phyloP scores from a whole-genome alignment of 163 green algal genomes.

The Chloromonas sp. region DNA sequence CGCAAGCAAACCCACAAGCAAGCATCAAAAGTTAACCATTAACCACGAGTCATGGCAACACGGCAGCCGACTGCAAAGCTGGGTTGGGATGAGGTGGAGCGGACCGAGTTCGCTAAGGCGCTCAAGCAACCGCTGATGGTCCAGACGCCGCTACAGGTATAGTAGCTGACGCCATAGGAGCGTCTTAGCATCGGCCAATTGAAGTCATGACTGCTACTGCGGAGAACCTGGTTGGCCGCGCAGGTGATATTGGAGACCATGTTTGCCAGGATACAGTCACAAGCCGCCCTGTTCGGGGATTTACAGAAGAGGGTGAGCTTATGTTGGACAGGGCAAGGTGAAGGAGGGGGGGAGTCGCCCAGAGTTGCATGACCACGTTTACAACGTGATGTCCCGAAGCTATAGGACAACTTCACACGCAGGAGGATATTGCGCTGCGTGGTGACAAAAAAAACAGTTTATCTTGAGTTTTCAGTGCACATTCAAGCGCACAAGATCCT shows the following conservation, averaged over 20 bases:
- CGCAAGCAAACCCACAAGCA: no score
- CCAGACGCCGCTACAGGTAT: conserved; percentile 32
- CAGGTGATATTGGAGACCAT: conserved; percentile 35
- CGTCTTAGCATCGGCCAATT: not conserved
- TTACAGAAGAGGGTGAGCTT: conserved; percentile 7
- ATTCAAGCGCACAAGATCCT: no score
- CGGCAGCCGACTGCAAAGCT: not conserved
- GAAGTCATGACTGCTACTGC: no score
- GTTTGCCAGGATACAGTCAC: conserved; percentile 21
- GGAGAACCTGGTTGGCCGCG: not conserved
- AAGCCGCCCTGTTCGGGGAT: conserved; percentile 19
- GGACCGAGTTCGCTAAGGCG: conserved; percentile 27
- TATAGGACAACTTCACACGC: no score
- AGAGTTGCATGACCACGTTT: no score
- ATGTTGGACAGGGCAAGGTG: not conserved
- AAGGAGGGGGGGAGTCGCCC: no score
- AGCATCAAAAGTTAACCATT: not conserved
- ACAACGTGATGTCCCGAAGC: no score
- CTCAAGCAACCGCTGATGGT: conserved; percentile 32
- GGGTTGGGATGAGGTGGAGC: not conserved
- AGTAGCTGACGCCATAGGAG: not conserved
- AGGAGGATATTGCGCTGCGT: not conserved
- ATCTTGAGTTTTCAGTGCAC: no score
- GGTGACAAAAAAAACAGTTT: no score
- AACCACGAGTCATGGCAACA: not conserved